Conservation (phyloP, 1,139 yeast species). For the Geotrichum candidum region DNA sequence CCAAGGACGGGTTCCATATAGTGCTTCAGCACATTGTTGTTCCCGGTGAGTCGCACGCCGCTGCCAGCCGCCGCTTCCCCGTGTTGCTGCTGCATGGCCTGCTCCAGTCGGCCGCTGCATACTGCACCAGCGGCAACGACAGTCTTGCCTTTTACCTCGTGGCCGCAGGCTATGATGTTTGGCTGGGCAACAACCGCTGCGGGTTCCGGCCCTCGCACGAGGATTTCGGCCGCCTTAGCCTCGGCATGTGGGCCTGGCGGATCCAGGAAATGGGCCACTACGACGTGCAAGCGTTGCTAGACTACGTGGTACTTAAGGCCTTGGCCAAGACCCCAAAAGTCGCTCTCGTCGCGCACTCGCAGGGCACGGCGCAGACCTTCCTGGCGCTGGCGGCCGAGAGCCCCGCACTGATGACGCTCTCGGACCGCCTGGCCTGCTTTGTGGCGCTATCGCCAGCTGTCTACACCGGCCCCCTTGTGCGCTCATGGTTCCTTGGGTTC, state of each 20-base stretch:
- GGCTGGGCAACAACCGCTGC: constrained; percentile 90
- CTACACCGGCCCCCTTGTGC: constrained; percentile 69
- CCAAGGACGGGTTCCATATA: constrained; percentile 75
- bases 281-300: constrained; percentile 70
- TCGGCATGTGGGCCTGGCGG: constrained; percentile 69
- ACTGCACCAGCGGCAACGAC: constrained; percentile 66
- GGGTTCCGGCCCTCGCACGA: constrained; percentile 69
- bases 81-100: constrained; percentile 78
- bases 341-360: constrained; percentile 76
- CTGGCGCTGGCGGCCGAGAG: constrained; percentile 48
- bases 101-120: constrained; percentile 81
- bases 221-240: constrained; percentile 42
- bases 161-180: constrained; percentile 72
- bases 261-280: constrained; percentile 67
- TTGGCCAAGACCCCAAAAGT: constrained; percentile 41
- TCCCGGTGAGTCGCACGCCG: constrained; percentile 38
- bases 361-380: constrained; percentile 85
- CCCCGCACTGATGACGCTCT: constrained; percentile 37
- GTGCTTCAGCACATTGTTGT: constrained; percentile 58
- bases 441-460: constrained; percentile 86
- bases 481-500: constrained; percentile 46
- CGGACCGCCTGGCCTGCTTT: constrained; percentile 53
- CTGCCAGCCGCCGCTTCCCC: constrained; percentile 43
- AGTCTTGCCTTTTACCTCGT: constrained; percentile 64
- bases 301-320: constrained; percentile 47